These are phyloP conservation scores for Penicillium fimorum DNA, from an alignment of 495 filamentous ascomycete genomes.

Conservation along the genomic window DNA sequence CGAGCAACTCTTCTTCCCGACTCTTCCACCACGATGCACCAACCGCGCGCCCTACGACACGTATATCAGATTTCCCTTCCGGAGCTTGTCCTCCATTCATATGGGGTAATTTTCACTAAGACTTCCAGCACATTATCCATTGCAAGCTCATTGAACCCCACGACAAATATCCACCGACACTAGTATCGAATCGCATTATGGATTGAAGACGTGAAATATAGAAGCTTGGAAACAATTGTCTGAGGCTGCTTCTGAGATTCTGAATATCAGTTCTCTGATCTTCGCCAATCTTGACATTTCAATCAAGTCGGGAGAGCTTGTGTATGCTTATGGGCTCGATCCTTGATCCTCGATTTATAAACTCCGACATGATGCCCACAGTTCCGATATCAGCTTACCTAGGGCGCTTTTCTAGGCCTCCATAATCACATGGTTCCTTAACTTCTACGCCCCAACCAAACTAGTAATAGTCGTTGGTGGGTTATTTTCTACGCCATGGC, in stretches of 20 bases:
- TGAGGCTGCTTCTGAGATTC: neutral
- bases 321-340: neutral
- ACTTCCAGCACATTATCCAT: neutral
- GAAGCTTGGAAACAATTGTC: neutral
- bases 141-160: neutral
- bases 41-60: neutral
- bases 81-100: neutral
- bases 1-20: neutral
- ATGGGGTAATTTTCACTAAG: too few relatives aligned
- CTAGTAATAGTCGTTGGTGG: neutral
- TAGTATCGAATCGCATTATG: neutral
- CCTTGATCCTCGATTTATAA: neutral
- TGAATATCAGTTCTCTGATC: neutral
- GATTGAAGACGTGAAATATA: neutral
- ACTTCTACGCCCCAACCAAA: neutral
- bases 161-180: neutral
- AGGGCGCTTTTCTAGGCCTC: neutral
- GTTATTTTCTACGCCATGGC: neutral
- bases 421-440: neutral
- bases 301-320: neutral
- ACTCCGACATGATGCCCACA: neutral
- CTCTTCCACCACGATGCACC: neutral
- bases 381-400: neutral
- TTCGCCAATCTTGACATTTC: neutral
- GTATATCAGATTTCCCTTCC: neutral